Evolutionary conservation across 2,329 filamentous ascomycete species (phyloP), one percentile per base, ranked within the genome.

Genomic region (Ustulina deusta): DNA sequence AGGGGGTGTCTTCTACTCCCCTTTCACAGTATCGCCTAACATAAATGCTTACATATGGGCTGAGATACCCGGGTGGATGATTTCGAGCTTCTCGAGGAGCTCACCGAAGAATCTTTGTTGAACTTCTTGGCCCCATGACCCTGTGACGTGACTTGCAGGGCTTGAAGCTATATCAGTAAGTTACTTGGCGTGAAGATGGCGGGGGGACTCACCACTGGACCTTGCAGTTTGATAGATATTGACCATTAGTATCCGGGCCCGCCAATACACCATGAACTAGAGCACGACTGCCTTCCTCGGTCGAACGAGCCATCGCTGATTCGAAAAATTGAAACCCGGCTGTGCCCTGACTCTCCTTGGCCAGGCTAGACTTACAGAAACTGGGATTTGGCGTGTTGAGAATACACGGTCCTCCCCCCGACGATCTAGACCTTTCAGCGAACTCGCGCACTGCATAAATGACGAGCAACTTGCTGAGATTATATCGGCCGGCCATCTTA

Each of bases 281-380:
- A 1, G 73, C 71, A 0, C 79, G 74, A 34, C 77, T 78, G 0
- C 85, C 85, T 56, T 81, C 80, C 71, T 87, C 85, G 0, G 82
- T 78, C 0, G 78, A 79, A 0, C 84, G 78, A 0, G 81, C 84
- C 11, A 84, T 32, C 11, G 82, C 25, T 22, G 44, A 58, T 3
- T 69, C 65, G 20, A 72, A 69, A 1, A 65, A 22, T 2, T 65
- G 63, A 46, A 71, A 71, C 1, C 61, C 70, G 7, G 48, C 32
- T 32, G 61, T 62, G 4, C 40, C 68, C 25, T 56, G 36, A 15
- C 36, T 61, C 22, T 74, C 70, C 2, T 71, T 66, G 1, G 72
- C 29, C 1, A 81, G 71, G 9, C 71, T 71, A 0, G 80, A 82
- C 58, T 80, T 79, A 75, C 81, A 82, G 61, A 77, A 80, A 49